Base-by-base conservation (phyloP, 495 filamentous ascomycete species). In the Penicillium longicatenatum region DNA sequence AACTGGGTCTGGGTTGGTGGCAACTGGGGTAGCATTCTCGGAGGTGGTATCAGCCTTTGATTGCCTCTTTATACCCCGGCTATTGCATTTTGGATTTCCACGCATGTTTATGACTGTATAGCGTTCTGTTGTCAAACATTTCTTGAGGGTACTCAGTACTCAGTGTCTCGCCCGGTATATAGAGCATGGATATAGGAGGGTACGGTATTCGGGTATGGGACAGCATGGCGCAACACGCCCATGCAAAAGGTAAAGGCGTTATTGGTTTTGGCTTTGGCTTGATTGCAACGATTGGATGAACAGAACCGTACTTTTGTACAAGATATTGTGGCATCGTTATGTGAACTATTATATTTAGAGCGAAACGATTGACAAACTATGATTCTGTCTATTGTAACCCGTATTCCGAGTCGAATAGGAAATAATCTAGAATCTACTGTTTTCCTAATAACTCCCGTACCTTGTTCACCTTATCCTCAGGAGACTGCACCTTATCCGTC, bases 401-500 rank as follows among this genome's bases (percentile, higher is more conserved):
- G 11, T 33, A 33, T 33, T 33, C 5, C 35, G 14, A n/a, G 14
- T 39, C n/a, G 14, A 16, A 39, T 11, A 39, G 5, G 7, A 6
- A 17, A 7, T 39, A 39, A 6, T 17, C 14, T 16, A 6, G 14
- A 16, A 16, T 35, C 57, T 64, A 63, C 24, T 83, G 79, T 47
- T 74, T 72, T 14, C 57, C 71, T 57, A 89, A 66, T 44, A 89
- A 65, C 57, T 79, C 72, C 48, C 84, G 74, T 33, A 91, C 86
- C 55, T 84, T 85, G 10, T 69, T 76, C 24, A 90, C 86, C 68
- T 91, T 91, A 50, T 90, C 86, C 55, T 82, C 74, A 55, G 83
- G 81, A 1, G 80, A 74, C 68, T 91, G 88, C 62, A 73, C 77
- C 74, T 90, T 90, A 67, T 91, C 88, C 45, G 80, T 89, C 66